These are phyloP conservation scores for Populus ilicifolia DNA, from an alignment of 345 rosid species.

Conservation along the genomic window DNA sequence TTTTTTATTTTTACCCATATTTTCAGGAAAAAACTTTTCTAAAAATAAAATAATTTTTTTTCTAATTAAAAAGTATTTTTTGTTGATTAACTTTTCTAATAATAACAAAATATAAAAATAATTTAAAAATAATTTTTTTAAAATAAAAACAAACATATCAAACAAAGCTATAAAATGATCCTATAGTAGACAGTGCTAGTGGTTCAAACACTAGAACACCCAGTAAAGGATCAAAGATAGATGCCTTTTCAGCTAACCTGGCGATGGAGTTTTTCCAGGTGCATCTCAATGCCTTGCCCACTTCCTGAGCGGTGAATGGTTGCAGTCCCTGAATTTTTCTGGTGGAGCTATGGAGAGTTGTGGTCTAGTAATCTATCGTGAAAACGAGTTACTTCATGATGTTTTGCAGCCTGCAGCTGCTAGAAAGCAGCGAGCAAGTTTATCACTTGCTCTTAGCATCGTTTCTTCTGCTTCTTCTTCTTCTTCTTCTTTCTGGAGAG, in stretches of 20 bases:
- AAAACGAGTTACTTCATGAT: slow-evolving; percentile 23
- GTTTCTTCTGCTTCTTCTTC: neutral
- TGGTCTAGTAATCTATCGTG: slow-evolving; percentile 39
- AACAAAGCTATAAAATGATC: too few species aligned
- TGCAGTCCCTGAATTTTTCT: slow-evolving; percentile 40
- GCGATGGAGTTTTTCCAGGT: slow-evolving; percentile 20
- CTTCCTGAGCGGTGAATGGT: slow-evolving; percentile 46
- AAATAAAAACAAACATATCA: too few species aligned
- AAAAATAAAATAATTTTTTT: too few species aligned
- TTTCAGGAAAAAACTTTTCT: too few species aligned
- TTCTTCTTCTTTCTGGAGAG: neutral
- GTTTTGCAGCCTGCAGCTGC: slow-evolving; percentile 32
- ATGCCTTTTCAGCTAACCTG: neutral
- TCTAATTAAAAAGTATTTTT: too few species aligned
- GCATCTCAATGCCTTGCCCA: slow-evolving; percentile 40
- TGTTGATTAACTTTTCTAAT: too few species aligned
- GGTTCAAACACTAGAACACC: too few species aligned
- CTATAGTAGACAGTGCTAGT: too few species aligned
- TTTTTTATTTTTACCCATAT: too few species aligned
- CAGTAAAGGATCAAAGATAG: neutral
- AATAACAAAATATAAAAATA: too few species aligned
- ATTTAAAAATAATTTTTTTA: too few species aligned
- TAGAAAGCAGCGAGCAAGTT: slow-evolving; percentile 32
- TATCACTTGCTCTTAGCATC: neutral
- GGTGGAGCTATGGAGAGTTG: slow-evolving; percentile 49